These are phyloP conservation scores for Phlebopus sp. DNA, from an alignment of 1,284 basidiomycete genomes.

Conservation along the genomic window DNA sequence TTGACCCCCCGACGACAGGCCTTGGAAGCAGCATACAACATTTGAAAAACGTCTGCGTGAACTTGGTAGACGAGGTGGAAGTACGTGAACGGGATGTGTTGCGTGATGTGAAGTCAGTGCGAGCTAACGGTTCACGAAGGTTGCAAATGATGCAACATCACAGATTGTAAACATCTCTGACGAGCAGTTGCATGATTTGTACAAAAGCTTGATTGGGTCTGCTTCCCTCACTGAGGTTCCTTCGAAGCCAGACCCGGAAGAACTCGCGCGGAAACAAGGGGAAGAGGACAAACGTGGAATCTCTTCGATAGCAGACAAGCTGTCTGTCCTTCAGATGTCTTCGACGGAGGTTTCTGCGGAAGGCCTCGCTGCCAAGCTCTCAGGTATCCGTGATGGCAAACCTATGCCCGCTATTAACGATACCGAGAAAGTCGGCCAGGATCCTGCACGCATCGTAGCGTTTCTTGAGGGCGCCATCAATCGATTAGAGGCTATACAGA, in stretches of 20 bases:
- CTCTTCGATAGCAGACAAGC: not conserved
- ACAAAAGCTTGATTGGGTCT: slow-evolving; percentile 5
- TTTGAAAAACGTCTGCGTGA: slow-evolving; percentile 2
- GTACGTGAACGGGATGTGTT: not conserved
- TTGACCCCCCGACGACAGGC: slow-evolving; percentile 1
- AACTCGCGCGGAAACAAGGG: not conserved
- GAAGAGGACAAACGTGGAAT: not conserved
- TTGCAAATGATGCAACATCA: not conserved
- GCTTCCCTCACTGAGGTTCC: not conserved
- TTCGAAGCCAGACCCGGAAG: not conserved
- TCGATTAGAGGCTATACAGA: not conserved
- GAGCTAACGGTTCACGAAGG: not conserved
- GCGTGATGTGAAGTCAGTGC: not conserved
- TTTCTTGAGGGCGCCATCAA: slow-evolving; percentile 1
- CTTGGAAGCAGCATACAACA: slow-evolving; percentile 2
- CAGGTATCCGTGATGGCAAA: not conserved
- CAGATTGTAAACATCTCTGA: not conserved
- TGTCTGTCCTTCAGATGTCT: not conserved
- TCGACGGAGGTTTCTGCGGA: not conserved
- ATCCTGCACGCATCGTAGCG: not conserved
- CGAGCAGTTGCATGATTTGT: slow-evolving; percentile 5
- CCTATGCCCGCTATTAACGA: not conserved
- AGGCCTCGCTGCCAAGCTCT: slow-evolving; percentile 1
- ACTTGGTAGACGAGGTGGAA: not conserved
- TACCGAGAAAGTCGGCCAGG: not conserved